phyloP scores from a whole-genome alignment of 2,329 filamentous ascomycete species.

The Monosporascus sp. region DNA sequence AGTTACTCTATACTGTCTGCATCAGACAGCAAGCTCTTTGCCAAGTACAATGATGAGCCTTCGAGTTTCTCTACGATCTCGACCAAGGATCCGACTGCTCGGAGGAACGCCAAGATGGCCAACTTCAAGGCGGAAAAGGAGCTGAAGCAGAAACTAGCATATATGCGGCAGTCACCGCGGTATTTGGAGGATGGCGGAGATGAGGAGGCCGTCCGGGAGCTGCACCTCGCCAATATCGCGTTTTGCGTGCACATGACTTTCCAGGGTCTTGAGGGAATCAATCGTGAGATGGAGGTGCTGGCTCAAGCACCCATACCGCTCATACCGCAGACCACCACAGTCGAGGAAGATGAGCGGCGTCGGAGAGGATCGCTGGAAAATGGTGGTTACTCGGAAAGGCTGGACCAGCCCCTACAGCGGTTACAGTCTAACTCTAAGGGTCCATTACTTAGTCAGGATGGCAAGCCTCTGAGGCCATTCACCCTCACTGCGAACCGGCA shows the following conservation, averaged over 20 bases:
- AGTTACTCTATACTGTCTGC: constrained; percentile 67
- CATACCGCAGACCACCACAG: constrained; percentile 37
- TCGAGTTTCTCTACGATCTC: constrained; percentile 68
- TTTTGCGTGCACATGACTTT: constrained; percentile 76
- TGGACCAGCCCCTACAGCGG: constrained; percentile 61
- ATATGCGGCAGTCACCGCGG: constrained; percentile 37
- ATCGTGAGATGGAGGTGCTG: constrained; percentile 78
- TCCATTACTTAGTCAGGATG: constrained; percentile 70
- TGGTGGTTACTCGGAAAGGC: constrained; percentile 62
- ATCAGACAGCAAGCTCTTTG: constrained; percentile 63
- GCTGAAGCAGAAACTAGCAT: constrained; percentile 74
- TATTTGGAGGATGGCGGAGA: constrained; percentile 59
- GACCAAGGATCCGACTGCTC: constrained; percentile 55
- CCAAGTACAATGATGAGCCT: constrained; percentile 67
- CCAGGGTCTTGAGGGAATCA: constrained; percentile 79
- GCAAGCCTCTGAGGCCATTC: constrained; percentile 86
- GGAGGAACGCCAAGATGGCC: constrained; percentile 78
- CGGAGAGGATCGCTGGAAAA: constrained; percentile 27
- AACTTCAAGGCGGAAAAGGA: constrained; percentile 82
- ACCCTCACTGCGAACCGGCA: constrained; percentile 75
- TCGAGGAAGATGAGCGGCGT: constrained; percentile 41
- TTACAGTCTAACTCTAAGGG: constrained; percentile 50
- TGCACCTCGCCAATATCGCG: constrained; percentile 71
- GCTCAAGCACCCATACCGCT: constrained; percentile 60
- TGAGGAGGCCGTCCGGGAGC: constrained; percentile 74